Conservation (phyloP, 2,329 filamentous ascomycete genomes). For the Teratosphaeria destructans region DNA sequence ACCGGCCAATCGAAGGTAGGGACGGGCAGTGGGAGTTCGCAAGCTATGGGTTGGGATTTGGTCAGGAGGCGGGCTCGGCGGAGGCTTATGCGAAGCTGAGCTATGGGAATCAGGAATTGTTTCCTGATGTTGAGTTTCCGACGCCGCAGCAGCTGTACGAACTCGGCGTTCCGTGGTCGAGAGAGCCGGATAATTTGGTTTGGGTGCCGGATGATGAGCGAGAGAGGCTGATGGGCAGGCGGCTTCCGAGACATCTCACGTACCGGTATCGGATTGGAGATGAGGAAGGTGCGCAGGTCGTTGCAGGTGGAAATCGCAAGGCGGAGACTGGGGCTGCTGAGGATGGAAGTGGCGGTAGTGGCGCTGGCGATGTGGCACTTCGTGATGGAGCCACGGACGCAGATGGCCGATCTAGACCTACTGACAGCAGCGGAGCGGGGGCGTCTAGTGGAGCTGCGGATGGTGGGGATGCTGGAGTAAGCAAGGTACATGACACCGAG, state of each 20-base stretch:
- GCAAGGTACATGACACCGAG: background rate
- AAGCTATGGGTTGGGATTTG: background rate
- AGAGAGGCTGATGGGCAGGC: background rate
- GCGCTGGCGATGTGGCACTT: background rate
- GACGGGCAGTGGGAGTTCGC: background rate
- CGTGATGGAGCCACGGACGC: background rate
- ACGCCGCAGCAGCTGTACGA: background rate
- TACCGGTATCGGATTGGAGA: background rate
- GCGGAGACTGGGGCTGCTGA: background rate
- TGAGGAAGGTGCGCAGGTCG: background rate
- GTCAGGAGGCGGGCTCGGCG: background rate
- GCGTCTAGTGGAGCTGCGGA: background rate
- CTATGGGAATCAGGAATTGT: background rate
- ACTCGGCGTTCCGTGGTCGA: background rate
- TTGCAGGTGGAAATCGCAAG: background rate
- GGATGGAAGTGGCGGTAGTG: background rate
- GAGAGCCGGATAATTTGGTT: background rate
- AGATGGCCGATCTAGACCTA: background rate
- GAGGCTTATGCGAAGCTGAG: background rate
- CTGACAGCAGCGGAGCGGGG: background rate
- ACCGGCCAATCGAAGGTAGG: background rate
- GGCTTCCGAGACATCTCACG: background rate
- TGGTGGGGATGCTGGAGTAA: background rate
- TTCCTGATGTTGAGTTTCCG: background rate
- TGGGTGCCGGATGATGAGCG: background rate